phyloP scores from a whole-genome alignment of 257 asterid genomes.

The Przewalskia tangutica region DNA sequence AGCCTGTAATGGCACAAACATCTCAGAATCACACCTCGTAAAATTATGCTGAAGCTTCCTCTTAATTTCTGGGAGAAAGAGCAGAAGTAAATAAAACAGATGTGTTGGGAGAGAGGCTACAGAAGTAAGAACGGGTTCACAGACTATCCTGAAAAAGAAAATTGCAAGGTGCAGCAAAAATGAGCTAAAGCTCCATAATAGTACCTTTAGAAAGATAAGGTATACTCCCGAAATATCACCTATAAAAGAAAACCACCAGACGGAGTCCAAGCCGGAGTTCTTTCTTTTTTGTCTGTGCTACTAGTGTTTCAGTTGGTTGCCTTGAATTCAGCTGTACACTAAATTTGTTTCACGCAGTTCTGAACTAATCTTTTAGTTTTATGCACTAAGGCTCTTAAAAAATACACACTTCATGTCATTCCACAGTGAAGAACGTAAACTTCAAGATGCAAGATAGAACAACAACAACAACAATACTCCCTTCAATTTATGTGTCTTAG shows the following conservation, averaged over 20 bases:
- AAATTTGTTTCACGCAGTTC: neutral
- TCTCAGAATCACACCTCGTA: neutral
- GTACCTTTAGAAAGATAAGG: neutral
- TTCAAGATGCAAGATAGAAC: neutral
- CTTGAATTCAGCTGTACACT: neutral
- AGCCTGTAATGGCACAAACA: slow-evolving; percentile 36
- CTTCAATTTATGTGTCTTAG: too few species aligned
- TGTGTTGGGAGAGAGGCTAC: neutral
- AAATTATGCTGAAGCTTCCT: neutral
- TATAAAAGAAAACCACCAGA: neutral
- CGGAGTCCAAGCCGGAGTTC: neutral
- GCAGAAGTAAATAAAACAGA: neutral
- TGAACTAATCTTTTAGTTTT: neutral
- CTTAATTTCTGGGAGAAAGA: neutral
- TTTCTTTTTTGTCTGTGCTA: neutral
- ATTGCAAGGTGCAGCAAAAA: neutral
- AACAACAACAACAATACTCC: neutral
- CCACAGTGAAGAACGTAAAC: neutral
- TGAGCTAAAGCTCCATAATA: neutral
- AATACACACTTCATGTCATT: neutral
- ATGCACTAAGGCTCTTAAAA: neutral
- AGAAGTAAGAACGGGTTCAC: neutral
- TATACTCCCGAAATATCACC: neutral
- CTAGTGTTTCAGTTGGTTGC: neutral
- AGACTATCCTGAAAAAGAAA: neutral